Evolutionary conservation across 208 protist genomes (phyloP).

Genomic region (Wallacemonas sp.): DNA sequence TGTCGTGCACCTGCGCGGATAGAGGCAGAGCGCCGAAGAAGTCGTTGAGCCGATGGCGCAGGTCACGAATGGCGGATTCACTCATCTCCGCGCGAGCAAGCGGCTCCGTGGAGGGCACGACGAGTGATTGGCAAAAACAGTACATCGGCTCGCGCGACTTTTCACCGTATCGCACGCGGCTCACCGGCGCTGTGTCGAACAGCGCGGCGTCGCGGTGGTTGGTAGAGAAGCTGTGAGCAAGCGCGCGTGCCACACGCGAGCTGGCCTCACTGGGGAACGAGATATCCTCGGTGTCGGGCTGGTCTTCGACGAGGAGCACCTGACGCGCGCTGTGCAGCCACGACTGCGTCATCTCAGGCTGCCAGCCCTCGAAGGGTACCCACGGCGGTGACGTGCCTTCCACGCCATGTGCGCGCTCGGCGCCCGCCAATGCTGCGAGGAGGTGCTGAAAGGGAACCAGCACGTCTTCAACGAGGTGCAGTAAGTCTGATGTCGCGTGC

Average conservation of each 20-base stretch:
- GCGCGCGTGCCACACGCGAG: slow-evolving; percentile 15
- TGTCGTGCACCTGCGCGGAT: not conserved
- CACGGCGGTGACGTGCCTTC: not conserved
- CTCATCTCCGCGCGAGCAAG: not conserved
- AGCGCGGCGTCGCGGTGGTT: not conserved
- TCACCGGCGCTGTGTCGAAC: slow-evolving; percentile 27
- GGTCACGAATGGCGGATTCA: not conserved
- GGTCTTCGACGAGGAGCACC: slow-evolving; percentile 22
- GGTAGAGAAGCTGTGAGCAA: slow-evolving; percentile 22
- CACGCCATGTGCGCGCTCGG: not conserved
- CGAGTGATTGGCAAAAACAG: slow-evolving; percentile 33
- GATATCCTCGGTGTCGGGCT: slow-evolving; percentile 6
- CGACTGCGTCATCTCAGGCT: not conserved
- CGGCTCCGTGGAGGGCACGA: slow-evolving; percentile 8
- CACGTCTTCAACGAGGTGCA: not conserved
- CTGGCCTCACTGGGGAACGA: slow-evolving; percentile 9
- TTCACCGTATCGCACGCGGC: slow-evolving; percentile 29
- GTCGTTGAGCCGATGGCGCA: slow-evolving; percentile 13
- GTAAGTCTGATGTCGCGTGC: not conserved
- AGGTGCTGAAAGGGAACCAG: not conserved
- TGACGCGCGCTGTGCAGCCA: slow-evolving; percentile 16
- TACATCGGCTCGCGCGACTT: slow-evolving; percentile 28
- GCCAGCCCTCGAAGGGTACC: not conserved
- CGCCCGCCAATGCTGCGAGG: not conserved
- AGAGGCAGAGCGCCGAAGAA: slow-evolving; percentile 22